Evolutionary conservation across 176 grass and related monocot genomes (phyloP), one percentile per base, ranked within the genome.

Genomic region (Raddia distichophylla): DNA sequence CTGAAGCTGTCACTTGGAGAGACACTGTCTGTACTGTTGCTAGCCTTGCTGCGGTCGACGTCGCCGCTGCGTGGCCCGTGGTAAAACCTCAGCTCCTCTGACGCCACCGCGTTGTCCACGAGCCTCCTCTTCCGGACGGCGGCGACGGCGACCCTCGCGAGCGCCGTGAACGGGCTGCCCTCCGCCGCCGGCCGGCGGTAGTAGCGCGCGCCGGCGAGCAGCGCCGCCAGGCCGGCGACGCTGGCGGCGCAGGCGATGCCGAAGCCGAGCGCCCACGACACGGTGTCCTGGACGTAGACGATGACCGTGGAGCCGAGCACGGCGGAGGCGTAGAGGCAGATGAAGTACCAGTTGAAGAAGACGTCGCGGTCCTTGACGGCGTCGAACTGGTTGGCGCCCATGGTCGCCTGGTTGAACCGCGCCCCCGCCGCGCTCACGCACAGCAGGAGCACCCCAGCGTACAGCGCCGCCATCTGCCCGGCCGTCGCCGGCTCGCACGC

Each of bases 311-410:
- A 54, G 8, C 83, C 90, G 4, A 85, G n/a, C 18, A 97, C 81
- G n/a, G 85, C 5, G 7, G 91, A 77, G 0, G 71, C 62, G 68
- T 93, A 90, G 22, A 94, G 5, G 67, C 86, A 81, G 61, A 94
- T 85, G 85, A 92, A 94, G 85, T 85, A 97, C 91, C 89, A 97
- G 80, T 92, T 94, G 86, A 97, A 94, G 65, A 77, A 92, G 52
- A 91, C 64, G 55, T 91, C 87, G 7, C 65, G 87, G 68, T 90
- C 83, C 48, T 89, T 54, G 37, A 63, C n/a, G 19, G 50, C 5
- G 33, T 94, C 90, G 69, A 97, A 97, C 85, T 94, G 94, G 80
- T 76, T 53, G 4, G 94, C 92, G 53, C 94, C 94, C 66, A 97
- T 84, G 20, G 91, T 94, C 20, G 83, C 89, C 56, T 84, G 83